Base-by-base conservation (phyloP, 129 eudicot species). In the Centrapalus pauciflorus region DNA sequence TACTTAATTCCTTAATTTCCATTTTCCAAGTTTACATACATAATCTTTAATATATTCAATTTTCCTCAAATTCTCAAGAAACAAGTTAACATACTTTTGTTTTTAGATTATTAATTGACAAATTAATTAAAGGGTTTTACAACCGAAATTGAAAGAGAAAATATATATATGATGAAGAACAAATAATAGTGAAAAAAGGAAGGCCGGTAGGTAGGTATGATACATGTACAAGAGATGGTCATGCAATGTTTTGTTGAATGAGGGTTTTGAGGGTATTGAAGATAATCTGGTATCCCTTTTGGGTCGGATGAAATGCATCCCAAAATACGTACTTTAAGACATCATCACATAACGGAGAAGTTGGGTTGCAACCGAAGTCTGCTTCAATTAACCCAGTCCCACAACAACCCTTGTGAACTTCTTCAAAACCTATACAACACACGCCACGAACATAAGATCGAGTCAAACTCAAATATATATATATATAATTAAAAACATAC, bases 321-420 rank as follows among this genome's bases (percentile, higher is more conserved):
- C 83, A 86, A 67, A 86, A 86, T 12, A 86, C 61, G 16, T 80
- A 77, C 61, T 83, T 72, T 1, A 80, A 66, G 12, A 74, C 78
- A 62, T 91, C 84, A 12, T 69, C 51, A 69, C 98, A 91, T 17
- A 88, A 64, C 0, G 76, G 55, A 4, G 90, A 62, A 6, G 9
- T 64, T 1, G 75, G 67, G 43, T 91, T 91, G 79, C 96, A 91
- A 64, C 76, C 48, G 4, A 45, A 37, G 55, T 86, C 48, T 1
- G 79, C 69, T 76, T 91, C 96, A 2, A 91, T n/a, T 40, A 79
- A 25, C 2, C 98, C 98, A 6, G 85, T 85, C 55, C 95, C 98
- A 21, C 98, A 91, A 75, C 98, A 91, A 51, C 98, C 87, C 55
- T 37, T 78, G 14, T 69, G 71, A 13, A 57, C 74, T 32, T 37